These are phyloP conservation scores for Flueggea neowawraea DNA, from an alignment of 441 rosid genomes.

Conservation along the genomic window DNA sequence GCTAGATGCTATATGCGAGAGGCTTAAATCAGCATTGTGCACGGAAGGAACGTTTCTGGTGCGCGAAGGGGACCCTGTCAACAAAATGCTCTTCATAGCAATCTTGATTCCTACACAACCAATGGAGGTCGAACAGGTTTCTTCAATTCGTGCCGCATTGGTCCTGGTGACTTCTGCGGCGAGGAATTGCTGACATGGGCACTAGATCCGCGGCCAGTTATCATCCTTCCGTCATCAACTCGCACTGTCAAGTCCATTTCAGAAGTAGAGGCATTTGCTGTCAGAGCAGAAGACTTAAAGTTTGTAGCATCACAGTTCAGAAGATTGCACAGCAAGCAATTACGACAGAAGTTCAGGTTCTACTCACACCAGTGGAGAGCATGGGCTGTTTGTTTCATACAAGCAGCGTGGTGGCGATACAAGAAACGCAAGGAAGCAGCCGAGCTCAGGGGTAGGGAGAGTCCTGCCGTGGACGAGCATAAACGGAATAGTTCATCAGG, in stretches of 20 bases:
- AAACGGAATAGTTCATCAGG: constrained; percentile 3
- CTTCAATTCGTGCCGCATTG: constrained; percentile 67
- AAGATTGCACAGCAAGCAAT: constrained; percentile 75
- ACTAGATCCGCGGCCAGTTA: constrained; percentile 38
- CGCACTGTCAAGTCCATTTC: constrained; percentile 59
- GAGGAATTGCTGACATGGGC: constrained; percentile 76
- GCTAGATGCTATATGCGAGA: constrained; percentile 84
- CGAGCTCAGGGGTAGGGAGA: constrained; percentile 53
- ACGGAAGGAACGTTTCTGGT: constrained; percentile 60
- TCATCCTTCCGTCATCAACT: constrained; percentile 69
- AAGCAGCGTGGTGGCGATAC: constrained; percentile 76
- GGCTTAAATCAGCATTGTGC: constrained; percentile 63
- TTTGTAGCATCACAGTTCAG: constrained; percentile 84
- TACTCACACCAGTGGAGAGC: constrained; percentile 89
- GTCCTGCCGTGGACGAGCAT: constrained; percentile 18
- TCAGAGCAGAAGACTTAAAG: constrained; percentile 71
- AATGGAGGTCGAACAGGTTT: constrained; percentile 84
- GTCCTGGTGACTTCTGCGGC: constrained; percentile 86
- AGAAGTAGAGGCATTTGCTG: constrained; percentile 86
- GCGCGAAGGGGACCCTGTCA: constrained; percentile 84
- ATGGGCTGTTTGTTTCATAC: constrained; percentile 84
- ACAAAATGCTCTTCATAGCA: constrained; percentile 82
- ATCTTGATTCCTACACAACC: constrained; percentile 73
- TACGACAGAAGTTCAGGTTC: constrained; percentile 77
- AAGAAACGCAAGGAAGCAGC: constrained; percentile 53